Base-by-base conservation (phyloP, 768 basidiomycete genomes). In the Aureoboletus auriporus region DNA sequence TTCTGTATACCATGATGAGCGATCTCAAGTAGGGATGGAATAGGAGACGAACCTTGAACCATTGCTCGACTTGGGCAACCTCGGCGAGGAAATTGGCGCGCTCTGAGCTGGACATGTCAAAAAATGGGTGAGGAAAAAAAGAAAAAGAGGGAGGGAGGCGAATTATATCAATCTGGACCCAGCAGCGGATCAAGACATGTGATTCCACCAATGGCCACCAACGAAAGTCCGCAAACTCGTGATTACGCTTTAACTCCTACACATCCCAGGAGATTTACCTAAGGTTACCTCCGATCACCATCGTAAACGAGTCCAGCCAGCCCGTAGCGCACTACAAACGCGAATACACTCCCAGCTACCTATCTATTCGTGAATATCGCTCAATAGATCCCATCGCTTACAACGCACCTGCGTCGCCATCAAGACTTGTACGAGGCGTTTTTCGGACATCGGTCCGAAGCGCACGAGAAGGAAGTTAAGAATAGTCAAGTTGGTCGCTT, bases 301-400 rank as follows among this genome's bases (percentile, higher is more conserved):
- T 95, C 94, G 63, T 96, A 99, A 38, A 96, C 77, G 46, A 95
- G 74, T 40, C 86, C 79, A 4, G 92, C 93, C 11, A 94, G 75
- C 8, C 93, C 94, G 59, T 99, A 97, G 57, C 95, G 76, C 29
- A 98, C 79, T 17, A 77, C 72, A 65, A 98, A 98, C 8, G 91
- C 96, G 9, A 89, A 46, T 5, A 80, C 58, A 66, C 92, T 96
- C 39, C 94, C 89, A 9, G 74, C 70, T 50, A 85, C 66, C 86
- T 93, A 49, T 17, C 31, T 17, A 40, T 31, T 10, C 49, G 17
- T 51, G 40, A 64, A 39, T 42, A 29, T 42, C 34, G 42, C 20
- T 17, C 40, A 10, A 41, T 12, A 10, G 33, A 45, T 41, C 34
- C 33, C 7, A 5, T 23, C 20, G 20, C 20, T 23, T 23, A 31